Base-by-base conservation (phyloP, 805 yeast genomes). In the Maudiozyma serrabonitensis region DNA sequence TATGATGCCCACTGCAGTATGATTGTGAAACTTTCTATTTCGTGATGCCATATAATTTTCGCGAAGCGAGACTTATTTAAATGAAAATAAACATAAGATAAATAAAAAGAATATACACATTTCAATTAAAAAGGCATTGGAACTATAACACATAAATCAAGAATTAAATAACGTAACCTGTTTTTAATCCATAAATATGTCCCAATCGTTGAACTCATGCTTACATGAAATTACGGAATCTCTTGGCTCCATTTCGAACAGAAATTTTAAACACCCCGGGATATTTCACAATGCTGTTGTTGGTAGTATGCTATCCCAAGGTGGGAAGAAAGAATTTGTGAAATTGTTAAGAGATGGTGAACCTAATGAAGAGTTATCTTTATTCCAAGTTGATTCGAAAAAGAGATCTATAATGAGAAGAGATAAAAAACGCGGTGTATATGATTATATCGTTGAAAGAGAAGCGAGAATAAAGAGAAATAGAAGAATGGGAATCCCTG, bases 231-330 rank as follows among this genome's bases (percentile, higher is more conserved):
- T 75, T 1, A 66, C 71, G n/a, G 65, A 67, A 43, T 63, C 74
- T 46, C 57, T 70, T 5, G 69, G 68, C n/a, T 67, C 74, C 1
- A 60, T 79, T 9, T 63, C 69, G 25, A 61, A 68, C 9, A 69
- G 75, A 3, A 68, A 76, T 48, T 82, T 82, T 61, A 63, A 72
- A 19, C 71, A 75, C 0, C 79, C 85, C 0, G 87, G 87, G 0
- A 74, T 80, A 4, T 82, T 82, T 62, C 78, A 84, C 39, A 82
- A 82, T 57, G 82, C 88, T 2, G 67, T 81, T 16, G 70, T 79
- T 9, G 66, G 72, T 25, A 50, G 51, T 32, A 46, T 54, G 65
- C 69, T 45, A 79, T 80, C 12, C 70, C 72, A 28, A 8, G 46
- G 46, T 25, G 46, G 48, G 11, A 57, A 56, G 18, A 52, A 51